A percentile compares a stretch with the other conserved stretches of the same genome.
Evolutionary conservation across 2,329 filamentous ascomycete genomes (phyloP).

Genomic region (Penicillium brevicompactum): DNA sequence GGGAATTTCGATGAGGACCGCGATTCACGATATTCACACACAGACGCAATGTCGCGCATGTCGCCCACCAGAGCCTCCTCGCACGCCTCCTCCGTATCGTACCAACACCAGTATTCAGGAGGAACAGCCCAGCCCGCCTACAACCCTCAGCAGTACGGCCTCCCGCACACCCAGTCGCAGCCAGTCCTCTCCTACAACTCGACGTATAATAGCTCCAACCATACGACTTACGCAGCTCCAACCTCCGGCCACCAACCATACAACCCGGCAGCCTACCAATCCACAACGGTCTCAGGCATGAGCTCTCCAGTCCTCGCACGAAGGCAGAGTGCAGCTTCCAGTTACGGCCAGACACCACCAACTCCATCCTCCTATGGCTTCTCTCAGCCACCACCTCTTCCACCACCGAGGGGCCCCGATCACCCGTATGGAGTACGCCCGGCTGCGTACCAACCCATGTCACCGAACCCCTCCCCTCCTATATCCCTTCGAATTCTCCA

Average conservation of each 20-base stretch:
- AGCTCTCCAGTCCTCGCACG: constrained; percentile 36
- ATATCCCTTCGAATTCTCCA: constrained; percentile 27
- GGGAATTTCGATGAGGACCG: constrained; percentile 32
- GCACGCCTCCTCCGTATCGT: constrained; percentile 45
- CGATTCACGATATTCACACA: constrained; percentile 39
- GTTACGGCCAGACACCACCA: constrained; percentile 32
- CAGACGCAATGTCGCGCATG: constrained; percentile 36
- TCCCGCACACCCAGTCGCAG: constrained; percentile 49
- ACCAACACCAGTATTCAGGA: constrained; percentile 48
- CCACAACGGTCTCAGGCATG: constrained; percentile 33
- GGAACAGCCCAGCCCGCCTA: constrained; percentile 54
- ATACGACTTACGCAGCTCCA: constrained; percentile 28
- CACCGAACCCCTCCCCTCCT: constrained; percentile 23
- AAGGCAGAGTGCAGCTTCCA: constrained; percentile 31
- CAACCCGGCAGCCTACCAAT: constrained; percentile 53
- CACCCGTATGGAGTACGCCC: constrained; percentile 41
- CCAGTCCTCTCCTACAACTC: constrained; percentile 68
- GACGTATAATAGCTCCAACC: constrained; percentile 49
- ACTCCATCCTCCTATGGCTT: constrained; percentile 37
- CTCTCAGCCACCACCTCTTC: constrained; percentile 39
- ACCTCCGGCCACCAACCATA: constrained; percentile 46
- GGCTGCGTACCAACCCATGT: constrained; percentile 33
- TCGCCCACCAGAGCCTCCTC: constrained; percentile 45
- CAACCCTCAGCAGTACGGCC: constrained; percentile 64
- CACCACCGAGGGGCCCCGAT: constrained; percentile 43